Percentiles rank a stretch among this genome's conserved stretches.
phyloP scores from a whole-genome alignment of 306 rosid genomes.

The Fagus sylvatica region DNA sequence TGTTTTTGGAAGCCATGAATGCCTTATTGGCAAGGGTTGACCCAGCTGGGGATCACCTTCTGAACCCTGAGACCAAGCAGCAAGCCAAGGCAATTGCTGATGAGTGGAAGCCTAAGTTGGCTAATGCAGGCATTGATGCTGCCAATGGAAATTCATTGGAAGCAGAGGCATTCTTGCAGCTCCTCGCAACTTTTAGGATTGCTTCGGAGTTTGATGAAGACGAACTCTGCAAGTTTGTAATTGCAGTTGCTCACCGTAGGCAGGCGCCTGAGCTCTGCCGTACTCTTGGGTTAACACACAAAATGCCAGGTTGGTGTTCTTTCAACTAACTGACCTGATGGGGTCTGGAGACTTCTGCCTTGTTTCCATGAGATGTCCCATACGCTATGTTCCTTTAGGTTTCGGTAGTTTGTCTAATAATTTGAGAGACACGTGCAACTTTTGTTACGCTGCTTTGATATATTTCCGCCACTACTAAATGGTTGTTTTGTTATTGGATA shows the following conservation, averaged over 20 bases:
- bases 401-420: conserved; percentile 12
- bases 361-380: conserved; percentile 49
- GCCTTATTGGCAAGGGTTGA: conserved; percentile 67
- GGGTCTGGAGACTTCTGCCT: conserved; percentile 51
- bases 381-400: conserved; percentile 35
- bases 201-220: conserved; percentile 87
- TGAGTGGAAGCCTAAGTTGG: conserved; percentile 84
- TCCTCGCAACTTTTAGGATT: conserved; percentile 72
- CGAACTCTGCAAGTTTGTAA: conserved; percentile 88
- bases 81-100: conserved; percentile 89
- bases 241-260: conserved; percentile 76
- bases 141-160: conserved; percentile 90
- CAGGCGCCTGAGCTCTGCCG: conserved; percentile 92
- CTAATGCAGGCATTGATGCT: conserved; percentile 64
- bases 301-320: conserved; percentile 94
- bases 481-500: conserved; percentile 17
- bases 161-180: conserved; percentile 89
- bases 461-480: conserved; percentile 12
- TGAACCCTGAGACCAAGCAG: conserved; percentile 84
- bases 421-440: conserved; percentile 23
- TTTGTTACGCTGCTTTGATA: conserved; percentile 19
- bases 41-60: conserved; percentile 69
- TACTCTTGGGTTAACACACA: conserved; percentile 75
- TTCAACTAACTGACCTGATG: conserved; percentile 66
- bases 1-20: conserved; percentile 69